Evolutionary conservation across 257 asterid species (phyloP), one percentile per base, ranked within the genome.

Genomic region (Nicotiana otophora): DNA sequence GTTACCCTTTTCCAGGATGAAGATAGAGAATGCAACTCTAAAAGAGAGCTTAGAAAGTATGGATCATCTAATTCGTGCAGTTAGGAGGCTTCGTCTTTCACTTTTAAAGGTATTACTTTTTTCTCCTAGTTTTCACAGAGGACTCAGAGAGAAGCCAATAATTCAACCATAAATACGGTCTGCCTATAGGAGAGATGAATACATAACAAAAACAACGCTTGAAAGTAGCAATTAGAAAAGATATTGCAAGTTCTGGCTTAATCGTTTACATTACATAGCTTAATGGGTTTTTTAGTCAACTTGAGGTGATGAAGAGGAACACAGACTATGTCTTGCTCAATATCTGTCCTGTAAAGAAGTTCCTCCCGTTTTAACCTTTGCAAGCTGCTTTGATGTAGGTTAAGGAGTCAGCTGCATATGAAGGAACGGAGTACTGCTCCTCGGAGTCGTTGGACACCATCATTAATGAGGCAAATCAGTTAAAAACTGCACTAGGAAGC

Each of bases 31-130:
- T 84, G 98, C 98, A 51, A 94, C 97, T n/a, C 90, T 96, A 5
- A 94, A 88, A 88, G 99, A 96, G 92, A 94, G 97, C 90, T 87
- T 96, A 81, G 98, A 89, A 79, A 94, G 93, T 80, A 96, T 94
- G 99, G 98, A 94, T 87, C 95, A 94, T 86, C 92, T 96, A 81
- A 94, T 91, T 62, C 86, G 93, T 85, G 93, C 98, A 12, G 90
- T 94, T 63, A 87, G 93, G 34, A 88, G 95, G 86, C 98, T 93
- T 74, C 96, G 91, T 61, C 83, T 84, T 75, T 88, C 93, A 51
- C 99, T 96, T 53, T 58, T 86, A 68, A 90, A 96, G 99, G 99
- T 95, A 81, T 80, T 23, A 11, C 72, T 86, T 70, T 10, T 60
- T 62, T 55, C 33, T 55, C 33, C 77, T 78, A 30, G n/a, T 16